Percentiles rank a stretch among this genome's conserved stretches.
phyloP scores from a whole-genome alignment of 768 basidiomycete species.

The Mycena crocata region DNA sequence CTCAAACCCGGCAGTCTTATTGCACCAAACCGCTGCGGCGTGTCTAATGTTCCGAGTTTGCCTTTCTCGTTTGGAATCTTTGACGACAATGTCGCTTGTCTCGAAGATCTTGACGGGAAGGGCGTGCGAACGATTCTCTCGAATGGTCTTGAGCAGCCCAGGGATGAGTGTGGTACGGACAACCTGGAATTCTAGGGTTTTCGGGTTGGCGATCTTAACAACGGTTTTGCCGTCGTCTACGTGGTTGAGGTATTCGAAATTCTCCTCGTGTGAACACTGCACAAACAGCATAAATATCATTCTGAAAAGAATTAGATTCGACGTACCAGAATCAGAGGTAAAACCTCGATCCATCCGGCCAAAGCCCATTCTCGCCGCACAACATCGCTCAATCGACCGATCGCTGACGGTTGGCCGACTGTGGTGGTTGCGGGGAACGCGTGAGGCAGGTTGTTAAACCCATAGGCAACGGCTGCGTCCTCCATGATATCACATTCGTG shows the following conservation, averaged over 20 bases:
- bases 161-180: conserved; percentile 96
- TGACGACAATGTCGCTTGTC: conserved; percentile 91
- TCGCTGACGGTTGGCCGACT: conserved; percentile 90
- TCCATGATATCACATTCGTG: conserved; percentile 99
- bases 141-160: conserved; percentile 94
- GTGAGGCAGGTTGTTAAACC: conserved; percentile 95
- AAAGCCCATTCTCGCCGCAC: conserved; percentile 92
- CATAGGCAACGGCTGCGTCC: conserved; percentile 97
- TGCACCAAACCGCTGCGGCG: conserved; percentile 94
- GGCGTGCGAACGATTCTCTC: conserved; percentile 95
- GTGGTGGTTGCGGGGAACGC: conserved; percentile 95
- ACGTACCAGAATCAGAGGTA: conserved; percentile 92
- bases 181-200: conserved; percentile 97
- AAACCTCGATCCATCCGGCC: conserved; percentile 95
- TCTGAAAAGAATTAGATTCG: neutral
- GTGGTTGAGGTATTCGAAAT: conserved; percentile 94
- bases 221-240: conserved; percentile 83
- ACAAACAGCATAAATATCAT: conserved; percentile 11
- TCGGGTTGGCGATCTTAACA: conserved; percentile 95
- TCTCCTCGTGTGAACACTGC: conserved; percentile 98
- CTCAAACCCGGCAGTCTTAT: conserved; percentile 97
- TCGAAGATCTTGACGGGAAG: conserved; percentile 96
- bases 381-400: conserved; percentile 91
- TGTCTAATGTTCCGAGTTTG: conserved; percentile 90
- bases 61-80: conserved; percentile 81